Base-by-base conservation (phyloP, 2,329 filamentous ascomycete genomes). In the Alternaria sp. region DNA sequence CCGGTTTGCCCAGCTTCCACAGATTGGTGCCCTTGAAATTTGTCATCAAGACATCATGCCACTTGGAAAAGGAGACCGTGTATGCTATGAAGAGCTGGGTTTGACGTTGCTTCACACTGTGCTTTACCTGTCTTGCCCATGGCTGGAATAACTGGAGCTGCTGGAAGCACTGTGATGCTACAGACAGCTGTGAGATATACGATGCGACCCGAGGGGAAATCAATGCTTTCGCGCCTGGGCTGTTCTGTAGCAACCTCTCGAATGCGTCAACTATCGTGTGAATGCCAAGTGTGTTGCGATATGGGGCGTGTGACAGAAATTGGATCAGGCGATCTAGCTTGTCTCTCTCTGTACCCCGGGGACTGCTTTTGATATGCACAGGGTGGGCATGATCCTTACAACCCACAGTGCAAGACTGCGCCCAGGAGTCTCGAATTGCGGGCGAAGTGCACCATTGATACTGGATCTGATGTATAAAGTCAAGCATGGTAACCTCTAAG, bases 81-180 rank as follows among this genome's bases (percentile, higher is more conserved):
- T 48, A 48, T 4, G 14, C 48, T 21, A 51, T 51, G 23, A 9
- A 51, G 3, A 14, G 6, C 11, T 13, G 31, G 6, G 8, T 31
- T 10, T 31, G 29, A 31, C 29, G 29, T 31, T 31, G 29, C 29
- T 8, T 31, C 29, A 11, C 29, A 31, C 29, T 31, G 29, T 31
- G 29, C 6, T 80, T 76, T 40, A 81, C 82, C 0, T 61, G 71
- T 29, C 67, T 69, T 1, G 81, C 80, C 82, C 83, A 84, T 0
- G 83, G 83, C 40, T 82, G 79, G 59, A 80, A 84, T 0, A 78
- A 54, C 1, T 81, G 68, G 1, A 85, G 60, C 51, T 85, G 81
- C 4, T 72, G 68, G 10, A 79, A 29, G 48, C 81, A 82, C 56
- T 85, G 71, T 1, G 75, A 62, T 0, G 83, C 36, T 36, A 85